A percentile compares a stretch with the other conserved stretches of the same genome.
phyloP scores from a whole-genome alignment of 176 grass and related monocot genomes.

The Bromus sterilis region DNA sequence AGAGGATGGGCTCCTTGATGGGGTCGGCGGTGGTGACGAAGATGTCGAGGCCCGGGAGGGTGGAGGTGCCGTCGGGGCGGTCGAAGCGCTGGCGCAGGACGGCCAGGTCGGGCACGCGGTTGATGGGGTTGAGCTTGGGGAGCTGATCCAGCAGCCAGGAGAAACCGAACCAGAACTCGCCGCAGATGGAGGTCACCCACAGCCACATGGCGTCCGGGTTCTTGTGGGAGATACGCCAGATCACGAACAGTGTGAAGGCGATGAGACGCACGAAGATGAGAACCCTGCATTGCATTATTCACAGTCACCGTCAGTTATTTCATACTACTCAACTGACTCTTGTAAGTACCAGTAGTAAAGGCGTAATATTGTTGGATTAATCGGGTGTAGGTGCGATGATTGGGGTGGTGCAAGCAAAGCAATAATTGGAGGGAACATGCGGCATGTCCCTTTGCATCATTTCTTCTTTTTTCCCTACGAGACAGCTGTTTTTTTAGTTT shows the following conservation, averaged over 20 bases:
- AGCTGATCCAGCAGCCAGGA: constrained; percentile 91
- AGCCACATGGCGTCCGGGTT: constrained; percentile 91
- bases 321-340: neutral
- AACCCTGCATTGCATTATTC: constrained; percentile 35
- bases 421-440: constrained; percentile 7
- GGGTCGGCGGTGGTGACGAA: constrained; percentile 91
- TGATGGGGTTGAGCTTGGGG: constrained; percentile 75
- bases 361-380: neutral
- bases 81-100: constrained; percentile 70
- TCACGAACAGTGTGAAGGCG: constrained; percentile 59
- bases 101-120: constrained; percentile 60
- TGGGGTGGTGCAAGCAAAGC: no score
- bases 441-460: neutral
- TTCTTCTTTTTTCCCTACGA: neutral
- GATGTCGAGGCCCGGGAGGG: constrained; percentile 64
- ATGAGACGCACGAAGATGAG: constrained; percentile 65
- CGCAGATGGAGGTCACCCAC: constrained; percentile 82
- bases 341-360: neutral
- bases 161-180: constrained; percentile 94
- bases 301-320: neutral
- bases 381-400: neutral
- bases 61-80: constrained; percentile 48
- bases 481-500: neutral
- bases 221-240: constrained; percentile 69
- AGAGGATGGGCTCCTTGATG: constrained; percentile 75